These are phyloP conservation scores for Ascoidea rubescens DNA, from an alignment of 805 yeast species.

Conservation along the genomic window DNA sequence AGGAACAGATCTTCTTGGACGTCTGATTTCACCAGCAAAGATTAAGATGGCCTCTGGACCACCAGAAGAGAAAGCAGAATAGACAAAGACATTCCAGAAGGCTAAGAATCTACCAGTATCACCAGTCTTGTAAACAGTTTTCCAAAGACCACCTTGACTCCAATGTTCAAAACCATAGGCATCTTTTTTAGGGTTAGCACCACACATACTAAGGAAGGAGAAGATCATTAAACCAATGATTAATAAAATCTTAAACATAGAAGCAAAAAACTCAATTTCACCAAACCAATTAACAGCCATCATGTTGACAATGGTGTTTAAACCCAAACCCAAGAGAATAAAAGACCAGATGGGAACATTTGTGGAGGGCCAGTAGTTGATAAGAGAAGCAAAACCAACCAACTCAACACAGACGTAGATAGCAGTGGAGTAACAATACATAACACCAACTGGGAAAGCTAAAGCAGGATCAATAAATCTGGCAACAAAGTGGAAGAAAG, in stretches of 20 bases:
- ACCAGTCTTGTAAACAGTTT: slow-evolving; percentile 33
- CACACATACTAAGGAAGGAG: slow-evolving; percentile 41
- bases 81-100: slow-evolving; percentile 43
- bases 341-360: slow-evolving; percentile 48
- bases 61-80: slow-evolving; percentile 55
- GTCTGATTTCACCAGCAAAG: slow-evolving; percentile 57
- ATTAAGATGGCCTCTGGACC: slow-evolving; percentile 55
- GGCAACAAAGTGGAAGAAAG: slow-evolving; percentile 49
- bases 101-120: slow-evolving; percentile 25
- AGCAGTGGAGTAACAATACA: slow-evolving; percentile 65
- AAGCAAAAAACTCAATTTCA: slow-evolving; percentile 45
- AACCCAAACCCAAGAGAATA: slow-evolving; percentile 39
- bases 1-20: slow-evolving; percentile 50
- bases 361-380: slow-evolving; percentile 40
- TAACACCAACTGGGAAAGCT: slow-evolving; percentile 58
- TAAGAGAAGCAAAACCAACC: slow-evolving; percentile 41
- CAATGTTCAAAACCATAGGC: slow-evolving; percentile 53
- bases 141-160: slow-evolving; percentile 55
- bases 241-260: slow-evolving; percentile 37
- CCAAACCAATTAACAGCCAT: slow-evolving; percentile 44
- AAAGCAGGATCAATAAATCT: slow-evolving; percentile 49
- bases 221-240: slow-evolving; percentile 40
- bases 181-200: slow-evolving; percentile 48
- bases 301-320: slow-evolving; percentile 29
- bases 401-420: slow-evolving; percentile 52